These are phyloP conservation scores for Aspergillus fischeri DNA, from an alignment of 2,329 filamentous ascomycete species.

Conservation along the genomic window DNA sequence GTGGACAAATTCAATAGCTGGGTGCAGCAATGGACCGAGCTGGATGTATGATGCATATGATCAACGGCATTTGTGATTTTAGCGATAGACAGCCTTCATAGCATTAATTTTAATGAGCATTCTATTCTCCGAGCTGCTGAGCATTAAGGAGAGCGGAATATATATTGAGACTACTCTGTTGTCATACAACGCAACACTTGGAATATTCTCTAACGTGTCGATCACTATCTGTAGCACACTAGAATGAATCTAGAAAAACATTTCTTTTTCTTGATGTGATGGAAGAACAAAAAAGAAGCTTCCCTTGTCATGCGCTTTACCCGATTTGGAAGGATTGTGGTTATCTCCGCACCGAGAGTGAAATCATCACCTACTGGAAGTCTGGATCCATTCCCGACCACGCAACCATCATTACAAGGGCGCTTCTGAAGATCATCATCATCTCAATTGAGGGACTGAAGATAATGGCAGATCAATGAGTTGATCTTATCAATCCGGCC, in stretches of 20 bases:
- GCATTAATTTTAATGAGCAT: neutral
- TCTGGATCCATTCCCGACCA: neutral
- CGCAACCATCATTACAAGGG: neutral
- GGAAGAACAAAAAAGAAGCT: neutral
- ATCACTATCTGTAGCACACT: too few relatives aligned
- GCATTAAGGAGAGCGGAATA: too few relatives aligned
- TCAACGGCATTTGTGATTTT: neutral
- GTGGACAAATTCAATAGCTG: conserved; percentile 36
- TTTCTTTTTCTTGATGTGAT: too few relatives aligned
- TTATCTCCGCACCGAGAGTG: neutral
- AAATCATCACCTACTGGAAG: neutral
- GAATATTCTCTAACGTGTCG: neutral
- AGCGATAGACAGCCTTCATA: neutral
- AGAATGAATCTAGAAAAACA: neutral
- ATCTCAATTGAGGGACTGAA: neutral
- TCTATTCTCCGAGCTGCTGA: neutral
- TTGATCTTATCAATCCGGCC: neutral
- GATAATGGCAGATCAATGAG: neutral
- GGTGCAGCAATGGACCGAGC: conserved; percentile 24
- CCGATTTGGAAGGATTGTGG: neutral
- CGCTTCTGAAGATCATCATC: neutral
- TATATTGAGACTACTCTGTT: neutral
- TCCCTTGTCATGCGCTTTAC: neutral
- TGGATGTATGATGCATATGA: neutral
- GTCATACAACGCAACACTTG: neutral